Evolutionary conservation across 805 yeast species (phyloP), one percentile per base, ranked within the genome.

Genomic region (Debaryomyces prosopidis): DNA sequence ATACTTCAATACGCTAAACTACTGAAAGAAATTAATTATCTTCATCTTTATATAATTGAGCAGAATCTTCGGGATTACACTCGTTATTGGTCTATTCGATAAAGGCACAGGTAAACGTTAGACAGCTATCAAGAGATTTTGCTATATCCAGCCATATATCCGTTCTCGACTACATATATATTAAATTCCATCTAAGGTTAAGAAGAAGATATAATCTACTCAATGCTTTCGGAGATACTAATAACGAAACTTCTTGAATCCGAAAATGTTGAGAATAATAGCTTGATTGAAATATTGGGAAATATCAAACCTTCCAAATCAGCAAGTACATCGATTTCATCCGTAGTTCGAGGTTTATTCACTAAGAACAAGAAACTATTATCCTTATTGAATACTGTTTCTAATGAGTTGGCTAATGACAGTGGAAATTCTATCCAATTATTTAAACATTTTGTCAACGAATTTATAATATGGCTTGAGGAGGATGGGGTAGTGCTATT

Each of bases 391-490:
- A 48, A 52, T 31, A 44, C 9, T 16, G 46, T 53, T 30, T 26
- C 53, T 17, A 43, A 39, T 6, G 62, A 55, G 14, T 31, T 54
- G 26, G 47, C 52, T 16, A 36, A 45, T 1, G 45, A 47, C 12
- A 58, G 47, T 16, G 30, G 39, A 2, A 52, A 58, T 35, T 66
- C 60, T 15, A 58, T 51, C 35, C 67, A 64, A 42, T 45, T 52
- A 10, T 62, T 69, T 58, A 72, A 72, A 47, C 44, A 48, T 42
- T 68, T 71, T 32, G 60, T 71, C 30, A 72, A 68, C 50, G 68
- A 67, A 2, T 71, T 68, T 49, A 57, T 72, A 20, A 40, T 67
- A 34, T 72, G 75, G 75, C 52, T 65, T n/a, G 72, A 68, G 36
- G 57, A 51, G 26, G 68, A 59, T 39, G 63, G 60, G n/a, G 32